Conservation (phyloP, 2,329 filamentous ascomycete genomes). For the Ophiobolus disseminans region DNA sequence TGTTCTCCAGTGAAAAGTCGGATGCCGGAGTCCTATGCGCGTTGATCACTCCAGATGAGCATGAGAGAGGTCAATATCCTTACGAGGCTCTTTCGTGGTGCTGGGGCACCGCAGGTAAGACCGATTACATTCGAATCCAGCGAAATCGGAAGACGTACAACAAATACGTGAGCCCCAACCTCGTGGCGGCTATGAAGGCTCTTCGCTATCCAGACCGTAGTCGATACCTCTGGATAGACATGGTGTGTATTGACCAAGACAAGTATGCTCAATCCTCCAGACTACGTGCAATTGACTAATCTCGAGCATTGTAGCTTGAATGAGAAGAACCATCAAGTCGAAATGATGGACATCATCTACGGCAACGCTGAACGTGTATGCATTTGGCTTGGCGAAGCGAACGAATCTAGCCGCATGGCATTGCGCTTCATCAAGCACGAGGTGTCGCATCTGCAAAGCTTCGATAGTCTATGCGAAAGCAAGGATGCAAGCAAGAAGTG, state of each 20-base stretch:
- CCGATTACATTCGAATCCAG: slow-evolving; percentile 3
- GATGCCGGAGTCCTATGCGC: slow-evolving; percentile 17
- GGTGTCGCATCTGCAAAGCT: slow-evolving; percentile 40
- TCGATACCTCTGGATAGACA: slow-evolving; percentile 14
- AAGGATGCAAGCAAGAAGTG: slow-evolving; percentile 29
- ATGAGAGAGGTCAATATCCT: neutral
- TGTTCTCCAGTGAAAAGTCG: slow-evolving; percentile 17
- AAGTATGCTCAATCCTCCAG: neutral
- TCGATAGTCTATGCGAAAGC: slow-evolving; percentile 39
- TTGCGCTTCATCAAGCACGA: slow-evolving; percentile 43
- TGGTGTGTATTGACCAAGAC: slow-evolving; percentile 12
- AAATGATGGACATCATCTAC: slow-evolving; percentile 29
- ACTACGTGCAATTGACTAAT: slow-evolving; percentile 7
- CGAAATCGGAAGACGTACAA: neutral
- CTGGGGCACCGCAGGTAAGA: slow-evolving; percentile 6
- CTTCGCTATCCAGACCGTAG: slow-evolving; percentile 3
- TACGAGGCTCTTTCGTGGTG: slow-evolving; percentile 34
- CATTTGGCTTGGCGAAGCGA: slow-evolving; percentile 37
- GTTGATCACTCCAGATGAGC: slow-evolving; percentile 5
- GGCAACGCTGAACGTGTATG: slow-evolving; percentile 15
- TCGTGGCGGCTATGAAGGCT: slow-evolving; percentile 12
- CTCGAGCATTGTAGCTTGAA: slow-evolving; percentile 4
- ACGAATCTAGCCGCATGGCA: slow-evolving; percentile 33
- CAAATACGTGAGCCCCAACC: slow-evolving; percentile 6
- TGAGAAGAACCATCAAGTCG: slow-evolving; percentile 27